A percentile compares a stretch with the other conserved stretches of the same genome.
Conservation (phyloP, 768 basidiomycete genomes). For the Wakefieldia striispora region DNA sequence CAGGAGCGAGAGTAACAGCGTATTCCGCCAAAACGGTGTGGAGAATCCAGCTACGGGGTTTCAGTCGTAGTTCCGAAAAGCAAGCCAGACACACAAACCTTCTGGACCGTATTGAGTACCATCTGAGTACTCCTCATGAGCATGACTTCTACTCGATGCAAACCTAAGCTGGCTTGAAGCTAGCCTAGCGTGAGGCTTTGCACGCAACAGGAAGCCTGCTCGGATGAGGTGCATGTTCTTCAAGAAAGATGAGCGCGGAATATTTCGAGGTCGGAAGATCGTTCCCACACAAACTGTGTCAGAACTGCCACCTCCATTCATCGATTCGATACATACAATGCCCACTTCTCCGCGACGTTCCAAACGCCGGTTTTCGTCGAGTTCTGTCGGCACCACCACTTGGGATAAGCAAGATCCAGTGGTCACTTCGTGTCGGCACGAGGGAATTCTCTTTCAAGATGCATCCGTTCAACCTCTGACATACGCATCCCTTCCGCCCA, state of each 20-base stretch:
- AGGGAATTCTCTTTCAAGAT: conserved; percentile 11
- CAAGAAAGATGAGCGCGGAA: not conserved
- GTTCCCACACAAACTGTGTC: no score
- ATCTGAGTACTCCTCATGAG: conserved; percentile 39
- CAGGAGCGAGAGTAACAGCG: conserved; percentile 48
- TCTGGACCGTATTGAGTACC: conserved; percentile 52
- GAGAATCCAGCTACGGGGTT: conserved; percentile 46
- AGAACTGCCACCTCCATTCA: no score
- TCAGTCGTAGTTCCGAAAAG: conserved; percentile 5
- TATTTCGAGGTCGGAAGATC: not conserved
- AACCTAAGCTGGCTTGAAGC: conserved; percentile 39
- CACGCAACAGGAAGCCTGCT: conserved; percentile 35
- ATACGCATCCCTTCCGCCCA: conserved; percentile 73
- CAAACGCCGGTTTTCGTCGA: conserved; percentile 32
- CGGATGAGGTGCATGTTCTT: conserved; percentile 35
- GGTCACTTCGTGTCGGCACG: conserved; percentile 11
- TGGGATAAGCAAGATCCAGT: conserved; percentile 21
- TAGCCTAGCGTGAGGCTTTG: conserved; percentile 27
- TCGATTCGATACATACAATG: conserved; percentile 15
- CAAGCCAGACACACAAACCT: conserved; percentile 42
- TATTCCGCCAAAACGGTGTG: conserved; percentile 66
- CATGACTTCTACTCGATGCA: conserved; percentile 42
- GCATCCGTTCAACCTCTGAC: conserved; percentile 39
- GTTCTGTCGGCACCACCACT: conserved; percentile 22
- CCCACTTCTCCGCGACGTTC: conserved; percentile 34